A percentile compares a stretch with the other conserved stretches of the same genome.
These are phyloP conservation scores for Termitomyces bulborhizus DNA, from an alignment of 768 basidiomycete genomes.

Conservation along the genomic window DNA sequence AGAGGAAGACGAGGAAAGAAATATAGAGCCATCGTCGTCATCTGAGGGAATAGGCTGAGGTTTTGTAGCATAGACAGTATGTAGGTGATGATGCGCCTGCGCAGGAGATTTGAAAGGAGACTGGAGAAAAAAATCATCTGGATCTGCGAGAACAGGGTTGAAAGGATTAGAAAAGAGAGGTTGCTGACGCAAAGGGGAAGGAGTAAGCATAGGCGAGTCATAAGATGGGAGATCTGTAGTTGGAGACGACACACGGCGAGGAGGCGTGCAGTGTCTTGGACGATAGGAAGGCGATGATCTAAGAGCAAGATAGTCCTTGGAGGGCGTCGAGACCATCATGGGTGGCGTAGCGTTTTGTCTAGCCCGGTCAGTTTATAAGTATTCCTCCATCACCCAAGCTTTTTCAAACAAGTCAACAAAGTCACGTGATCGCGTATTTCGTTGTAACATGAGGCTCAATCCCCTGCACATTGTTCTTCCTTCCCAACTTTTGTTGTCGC, in stretches of 20 bases:
- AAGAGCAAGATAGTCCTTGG: slow-evolving; percentile 29
- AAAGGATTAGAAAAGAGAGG: slow-evolving; percentile 29
- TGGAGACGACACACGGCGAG: slow-evolving; percentile 23
- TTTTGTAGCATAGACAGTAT: slow-evolving; percentile 29
- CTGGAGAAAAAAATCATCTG: slow-evolving; percentile 48
- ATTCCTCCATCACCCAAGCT: slow-evolving; percentile 21
- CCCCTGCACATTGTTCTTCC: slow-evolving; percentile 5
- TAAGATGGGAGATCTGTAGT: slow-evolving; percentile 24
- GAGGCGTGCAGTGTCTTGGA: slow-evolving; percentile 27
- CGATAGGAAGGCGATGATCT: slow-evolving; percentile 15
- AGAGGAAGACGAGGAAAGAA: slow-evolving; percentile 42
- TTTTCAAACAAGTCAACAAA: slow-evolving; percentile 38
- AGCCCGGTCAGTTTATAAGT: slow-evolving; percentile 10
- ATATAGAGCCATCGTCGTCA: slow-evolving; percentile 54
- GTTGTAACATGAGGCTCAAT: slow-evolving; percentile 8
- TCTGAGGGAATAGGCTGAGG: slow-evolving; percentile 40
- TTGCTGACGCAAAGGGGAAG: slow-evolving; percentile 52
- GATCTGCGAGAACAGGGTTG: slow-evolving; percentile 23
- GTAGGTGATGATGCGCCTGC: slow-evolving; percentile 27
- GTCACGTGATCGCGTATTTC: slow-evolving; percentile 35
- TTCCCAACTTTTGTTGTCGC: not conserved
- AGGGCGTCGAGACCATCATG: slow-evolving; percentile 42
- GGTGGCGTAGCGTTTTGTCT: slow-evolving; percentile 10
- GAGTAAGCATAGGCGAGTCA: slow-evolving; percentile 57
- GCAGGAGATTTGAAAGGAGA: slow-evolving; percentile 45